Conservation (phyloP, 2,329 filamentous ascomycete species). For the Neoarthrinium moseri region DNA sequence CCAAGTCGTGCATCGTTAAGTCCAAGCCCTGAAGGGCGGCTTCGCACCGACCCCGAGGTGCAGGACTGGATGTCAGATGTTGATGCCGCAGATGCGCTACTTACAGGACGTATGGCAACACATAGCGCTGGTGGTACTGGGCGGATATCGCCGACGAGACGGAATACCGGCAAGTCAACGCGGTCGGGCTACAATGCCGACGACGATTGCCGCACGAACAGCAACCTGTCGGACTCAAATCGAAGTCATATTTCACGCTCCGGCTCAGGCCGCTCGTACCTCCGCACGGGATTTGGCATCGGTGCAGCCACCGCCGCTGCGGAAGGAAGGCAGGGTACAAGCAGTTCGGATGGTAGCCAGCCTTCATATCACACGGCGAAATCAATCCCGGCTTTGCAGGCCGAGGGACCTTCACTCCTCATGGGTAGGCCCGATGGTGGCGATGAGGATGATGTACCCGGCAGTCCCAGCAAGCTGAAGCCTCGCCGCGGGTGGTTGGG, state of each 20-base stretch:
- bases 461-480: slow-evolving; percentile 58
- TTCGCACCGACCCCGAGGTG: slow-evolving; percentile 47
- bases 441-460: slow-evolving; percentile 32
- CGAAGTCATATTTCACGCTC: slow-evolving; percentile 42
- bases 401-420: slow-evolving; percentile 51
- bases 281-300: slow-evolving; percentile 33
- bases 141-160: slow-evolving; percentile 13
- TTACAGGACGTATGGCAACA: slow-evolving; percentile 42
- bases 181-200: slow-evolving; percentile 31
- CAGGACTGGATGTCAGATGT: slow-evolving; percentile 58
- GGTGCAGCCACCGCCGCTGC: slow-evolving; percentile 22
- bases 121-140: slow-evolving; percentile 20
- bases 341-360: slow-evolving; percentile 27
- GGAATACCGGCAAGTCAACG: slow-evolving; percentile 11
- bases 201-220: slow-evolving; percentile 53
- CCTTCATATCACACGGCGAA: slow-evolving; percentile 52
- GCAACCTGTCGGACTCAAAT: slow-evolving; percentile 55
- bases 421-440: slow-evolving; percentile 32
- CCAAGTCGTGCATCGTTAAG: slow-evolving; percentile 33
- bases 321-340: slow-evolving; percentile 33
- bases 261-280: slow-evolving; percentile 33
- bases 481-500: slow-evolving; percentile 64
- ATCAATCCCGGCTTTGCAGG: slow-evolving; percentile 50
- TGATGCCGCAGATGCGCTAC: slow-evolving; percentile 52
- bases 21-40: slow-evolving; percentile 39